These are phyloP conservation scores for Aspergillus panamensis DNA, from an alignment of 495 filamentous ascomycete genomes.

Conservation along the genomic window DNA sequence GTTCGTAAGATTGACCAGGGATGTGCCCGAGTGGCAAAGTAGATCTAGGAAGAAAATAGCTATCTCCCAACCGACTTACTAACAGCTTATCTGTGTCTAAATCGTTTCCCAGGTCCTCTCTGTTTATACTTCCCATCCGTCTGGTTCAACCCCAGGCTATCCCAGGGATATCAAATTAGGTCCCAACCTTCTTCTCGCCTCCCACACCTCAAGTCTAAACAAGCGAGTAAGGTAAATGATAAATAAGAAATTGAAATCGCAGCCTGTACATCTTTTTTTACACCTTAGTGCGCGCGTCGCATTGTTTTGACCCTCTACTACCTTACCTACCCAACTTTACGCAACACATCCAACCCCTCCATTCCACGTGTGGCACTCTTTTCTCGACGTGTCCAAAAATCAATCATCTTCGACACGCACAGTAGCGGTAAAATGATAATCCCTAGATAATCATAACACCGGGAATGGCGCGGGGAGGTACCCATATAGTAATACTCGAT, in stretches of 20 bases:
- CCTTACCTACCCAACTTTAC: too few relatives aligned
- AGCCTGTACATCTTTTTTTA: too few relatives aligned
- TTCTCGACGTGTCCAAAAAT: conserved; percentile 18
- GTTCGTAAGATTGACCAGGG: neutral
- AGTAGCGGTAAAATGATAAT: neutral
- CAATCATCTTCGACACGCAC: conserved; percentile 4
- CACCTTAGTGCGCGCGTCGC: too few relatives aligned
- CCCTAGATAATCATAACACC: conserved; percentile 10
- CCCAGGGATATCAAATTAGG: neutral
- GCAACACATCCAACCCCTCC: conserved; percentile 10
- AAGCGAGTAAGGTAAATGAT: neutral
- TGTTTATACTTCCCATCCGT: neutral
- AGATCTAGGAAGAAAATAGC: neutral
- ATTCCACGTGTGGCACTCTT: conserved; percentile 16
- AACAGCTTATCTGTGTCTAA: too few relatives aligned
- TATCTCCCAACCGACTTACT: neutral
- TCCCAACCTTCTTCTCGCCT: neutral
- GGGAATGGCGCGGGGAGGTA: neutral
- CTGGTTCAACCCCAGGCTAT: neutral
- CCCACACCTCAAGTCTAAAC: neutral
- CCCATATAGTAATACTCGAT: neutral
- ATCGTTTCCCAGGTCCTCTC: neutral
- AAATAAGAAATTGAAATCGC: too few relatives aligned
- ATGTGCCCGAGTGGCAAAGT: conserved; percentile 6
- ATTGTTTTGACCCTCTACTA: too few relatives aligned